These are phyloP conservation scores for Phytophthora ohioensis DNA, from an alignment of 352 stramenopile species.

Conservation along the genomic window DNA sequence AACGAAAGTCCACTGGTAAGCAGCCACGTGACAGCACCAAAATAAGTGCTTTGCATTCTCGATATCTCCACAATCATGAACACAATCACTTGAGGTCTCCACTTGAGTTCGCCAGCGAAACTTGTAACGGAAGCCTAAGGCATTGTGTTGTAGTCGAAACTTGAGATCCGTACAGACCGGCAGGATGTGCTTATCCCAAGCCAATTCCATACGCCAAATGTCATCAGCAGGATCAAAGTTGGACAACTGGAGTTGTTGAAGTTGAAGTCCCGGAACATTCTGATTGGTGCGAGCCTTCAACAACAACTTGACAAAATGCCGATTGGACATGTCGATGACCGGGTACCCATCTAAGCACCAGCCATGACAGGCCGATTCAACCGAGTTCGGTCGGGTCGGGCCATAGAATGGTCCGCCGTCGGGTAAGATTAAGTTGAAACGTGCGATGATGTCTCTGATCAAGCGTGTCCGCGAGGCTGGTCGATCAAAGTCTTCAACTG, in stretches of 20 bases:
- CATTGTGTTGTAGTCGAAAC: conserved; percentile 28
- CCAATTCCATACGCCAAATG: not conserved
- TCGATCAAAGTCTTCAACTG: not conserved
- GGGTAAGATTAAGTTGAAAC: not conserved
- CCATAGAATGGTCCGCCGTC: not conserved
- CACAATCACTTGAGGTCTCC: not conserved
- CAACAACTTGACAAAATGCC: conserved; percentile 9
- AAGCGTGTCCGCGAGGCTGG: conserved; percentile 4
- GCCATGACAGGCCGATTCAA: conserved; percentile 10
- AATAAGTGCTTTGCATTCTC: conserved; percentile 19
- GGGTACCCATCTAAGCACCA: not conserved
- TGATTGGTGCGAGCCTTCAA: not conserved
- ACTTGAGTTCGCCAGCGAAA: conserved; percentile 12
- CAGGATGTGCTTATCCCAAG: conserved; percentile 12
- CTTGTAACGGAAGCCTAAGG: conserved; percentile 25
- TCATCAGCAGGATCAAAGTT: conserved; percentile 5
- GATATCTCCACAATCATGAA: conserved; percentile 1
- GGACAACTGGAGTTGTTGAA: not conserved
- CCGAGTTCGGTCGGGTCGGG: not conserved
- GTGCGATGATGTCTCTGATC: not conserved
- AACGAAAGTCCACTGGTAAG: conserved; percentile 1
- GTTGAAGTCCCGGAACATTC: not conserved
- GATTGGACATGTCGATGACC: conserved; percentile 7
- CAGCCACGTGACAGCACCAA: conserved; percentile 10
- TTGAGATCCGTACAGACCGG: conserved; percentile 23